Evolutionary conservation across 1,139 yeast genomes (phyloP).

Genomic region (Magnusiomyces magnusii): DNA sequence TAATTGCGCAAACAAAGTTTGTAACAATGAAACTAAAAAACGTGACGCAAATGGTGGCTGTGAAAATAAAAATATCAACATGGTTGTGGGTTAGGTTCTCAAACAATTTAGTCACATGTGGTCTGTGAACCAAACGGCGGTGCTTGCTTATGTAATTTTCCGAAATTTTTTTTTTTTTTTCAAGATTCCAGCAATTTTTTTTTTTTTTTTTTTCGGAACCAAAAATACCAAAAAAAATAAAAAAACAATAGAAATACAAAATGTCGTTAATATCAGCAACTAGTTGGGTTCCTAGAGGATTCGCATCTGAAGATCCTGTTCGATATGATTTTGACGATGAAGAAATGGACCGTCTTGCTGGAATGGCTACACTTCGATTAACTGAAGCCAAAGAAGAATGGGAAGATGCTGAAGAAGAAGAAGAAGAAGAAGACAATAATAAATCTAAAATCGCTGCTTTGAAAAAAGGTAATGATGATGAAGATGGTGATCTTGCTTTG

Average conservation of each 20-base stretch:
- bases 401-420: constrained; percentile 35
- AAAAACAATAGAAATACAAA: not conserved
- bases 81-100: no score
- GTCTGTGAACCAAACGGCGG: no score
- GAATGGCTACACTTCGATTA: constrained; percentile 75
- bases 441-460: constrained; percentile 21
- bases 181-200: not conserved
- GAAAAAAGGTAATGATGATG: constrained; percentile 16
- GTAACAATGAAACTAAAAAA: no score
- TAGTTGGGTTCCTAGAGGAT: constrained; percentile 95
- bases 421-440: constrained; percentile 25
- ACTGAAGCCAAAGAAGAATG: constrained; percentile 63
- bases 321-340: constrained; percentile 83
- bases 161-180: no score
- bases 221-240: not conserved
- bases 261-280: constrained; percentile 77
- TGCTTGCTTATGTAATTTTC: no score
- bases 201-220: not conserved
- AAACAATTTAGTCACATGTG: no score
- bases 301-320: constrained; percentile 87
- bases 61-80: no score
- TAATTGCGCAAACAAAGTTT: no score
- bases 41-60: no score
- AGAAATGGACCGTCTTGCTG: constrained; percentile 85
- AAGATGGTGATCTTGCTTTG: constrained; percentile 25